Base-by-base conservation (phyloP, 192 early-diverging fungal genomes). In the Rhizophagus clarus region DNA sequence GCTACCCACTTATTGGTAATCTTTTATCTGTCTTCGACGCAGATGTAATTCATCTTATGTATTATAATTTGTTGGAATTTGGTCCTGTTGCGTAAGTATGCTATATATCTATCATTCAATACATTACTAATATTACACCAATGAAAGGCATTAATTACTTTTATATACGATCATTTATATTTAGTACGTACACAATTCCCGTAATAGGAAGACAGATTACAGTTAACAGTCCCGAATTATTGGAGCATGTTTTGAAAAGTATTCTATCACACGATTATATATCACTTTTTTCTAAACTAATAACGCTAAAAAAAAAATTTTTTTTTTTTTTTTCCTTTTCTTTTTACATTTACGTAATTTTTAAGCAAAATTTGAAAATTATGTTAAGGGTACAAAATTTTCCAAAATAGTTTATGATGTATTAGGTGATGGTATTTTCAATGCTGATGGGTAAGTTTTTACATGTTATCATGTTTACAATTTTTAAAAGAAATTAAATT, bases 401-500 rank as follows among this genome's bases (percentile, higher is more conserved):
- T 42, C 40, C 40, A 10, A 42, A 42, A 42, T 42, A 74, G 45
- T 72, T 62, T 45, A 14, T 17, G 78, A 85, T 14, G 61, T 83
- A 14, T 82, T 85, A 15, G 84, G 84, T 24, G 78, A 85, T 51
- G 84, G 84, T 15, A 85, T 85, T 67, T 85, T 85, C 74, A 76
- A 74, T 0, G 75, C 76, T 47, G 75, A 84, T 78, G 84, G 84
- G 61, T 37, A 82, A 47, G 75, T 74, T 67, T 47, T 17, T 67
- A n/a, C n/a, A n/a, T n/a, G n/a, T 40, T 6, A 40, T 40, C 0
- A 45, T 12, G 11, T 45, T 12, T 12, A 12, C 11, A 45, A 45
- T 45, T 14, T n/a, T n/a, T n/a, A n/a, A n/a, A n/a, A n/a, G n/a
- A n/a, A n/a, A n/a, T n/a, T n/a, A n/a, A n/a, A n/a, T n/a, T n/a